These are phyloP conservation scores for Backusella sp. DNA, from an alignment of 192 early-diverging fungal species.

Conservation along the genomic window DNA sequence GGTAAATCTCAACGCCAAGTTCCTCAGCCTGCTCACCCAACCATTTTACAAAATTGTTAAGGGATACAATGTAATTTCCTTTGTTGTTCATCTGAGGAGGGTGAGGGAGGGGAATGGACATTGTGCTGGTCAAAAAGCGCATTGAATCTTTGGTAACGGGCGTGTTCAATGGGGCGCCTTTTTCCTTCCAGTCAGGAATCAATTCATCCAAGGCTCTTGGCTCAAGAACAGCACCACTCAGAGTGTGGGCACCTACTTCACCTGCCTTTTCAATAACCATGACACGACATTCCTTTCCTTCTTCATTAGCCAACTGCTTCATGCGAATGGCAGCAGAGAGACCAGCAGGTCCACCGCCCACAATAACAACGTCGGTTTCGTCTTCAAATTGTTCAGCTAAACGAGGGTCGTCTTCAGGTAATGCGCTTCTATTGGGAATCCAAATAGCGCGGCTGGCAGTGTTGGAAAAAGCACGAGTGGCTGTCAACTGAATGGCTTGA, in stretches of 20 bases:
- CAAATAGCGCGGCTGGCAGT: slow-evolving; percentile 20
- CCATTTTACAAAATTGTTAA: slow-evolving; percentile 94
- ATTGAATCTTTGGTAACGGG: slow-evolving; percentile 85
- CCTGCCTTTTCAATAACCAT: slow-evolving; percentile 92
- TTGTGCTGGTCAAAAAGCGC: slow-evolving; percentile 75
- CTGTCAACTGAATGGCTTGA: slow-evolving; percentile 4
- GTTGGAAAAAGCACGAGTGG: neutral
- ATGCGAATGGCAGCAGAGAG: slow-evolving; percentile 93
- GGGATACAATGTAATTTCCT: slow-evolving; percentile 96
- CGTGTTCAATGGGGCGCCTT: slow-evolving; percentile 88
- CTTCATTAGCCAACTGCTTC: slow-evolving; percentile 82
- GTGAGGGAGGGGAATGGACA: slow-evolving; percentile 82
- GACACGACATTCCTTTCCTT: slow-evolving; percentile 85
- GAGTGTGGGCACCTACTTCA: slow-evolving; percentile 93
- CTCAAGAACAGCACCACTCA: slow-evolving; percentile 95
- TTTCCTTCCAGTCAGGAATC: slow-evolving; percentile 97
- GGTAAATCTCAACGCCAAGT: slow-evolving; percentile 92
- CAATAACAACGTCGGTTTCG: slow-evolving; percentile 94
- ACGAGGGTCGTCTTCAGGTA: slow-evolving; percentile 46
- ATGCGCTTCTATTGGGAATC: slow-evolving; percentile 34
- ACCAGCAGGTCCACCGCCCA: slow-evolving; percentile 94
- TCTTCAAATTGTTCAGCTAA: slow-evolving; percentile 68
- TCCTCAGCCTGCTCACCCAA: slow-evolving; percentile 97
- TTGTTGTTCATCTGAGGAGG: slow-evolving; percentile 95
- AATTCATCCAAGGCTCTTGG: slow-evolving; percentile 90